Evolutionary conservation across 305 asterid species (phyloP), one percentile per base, ranked within the genome.

Genomic region (Plantago lanceolata): DNA sequence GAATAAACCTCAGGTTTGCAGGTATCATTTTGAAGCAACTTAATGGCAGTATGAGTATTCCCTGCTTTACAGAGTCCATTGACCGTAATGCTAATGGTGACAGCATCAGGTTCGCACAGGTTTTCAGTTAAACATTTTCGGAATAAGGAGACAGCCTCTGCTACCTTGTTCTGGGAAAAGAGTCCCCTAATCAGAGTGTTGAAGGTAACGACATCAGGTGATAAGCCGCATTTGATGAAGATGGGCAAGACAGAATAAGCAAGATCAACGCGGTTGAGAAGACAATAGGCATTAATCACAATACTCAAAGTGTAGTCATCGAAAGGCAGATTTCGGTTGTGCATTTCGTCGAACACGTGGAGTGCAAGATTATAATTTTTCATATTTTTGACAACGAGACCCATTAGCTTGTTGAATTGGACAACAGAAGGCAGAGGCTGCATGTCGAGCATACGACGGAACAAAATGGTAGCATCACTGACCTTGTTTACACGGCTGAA

Each of bases 371-470:
- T 3, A 43, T 62, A 57, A 3, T 58, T 45, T 16, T 68, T 59
- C 66, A 63, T 56, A n/a, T n/a, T n/a, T 43, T 66, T 70, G n/a
- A 57, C 61, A 57, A 61, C 24, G 2, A 26, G 15, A 18, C 4
- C 35, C 16, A 74, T 43, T 24, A 74, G 28, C 58, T 61, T 50
- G 40, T 8, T 57, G 61, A 65, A 75, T 4, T 17, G 57, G 19
- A 14, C 5, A 21, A 58, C 53, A 14, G 69, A 69, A 48, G 73
- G 68, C n/a, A 19, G 62, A 12, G 77, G 77, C 44, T 9, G 19
- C 73, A 69, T 72, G 44, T 6, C 33, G 20, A 57, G 0, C 81
- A 76, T 72, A 21, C 56, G 61, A 2, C 26, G 70, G 51, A 75
- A 75, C 68, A 67, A 47, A 65, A 11, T 60, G 52, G 59, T 8